Evolutionary conservation across 1,284 basidiomycete species (phyloP), one percentile per base, ranked within the genome.

Genomic region (Cryptococcus deneoformans): DNA sequence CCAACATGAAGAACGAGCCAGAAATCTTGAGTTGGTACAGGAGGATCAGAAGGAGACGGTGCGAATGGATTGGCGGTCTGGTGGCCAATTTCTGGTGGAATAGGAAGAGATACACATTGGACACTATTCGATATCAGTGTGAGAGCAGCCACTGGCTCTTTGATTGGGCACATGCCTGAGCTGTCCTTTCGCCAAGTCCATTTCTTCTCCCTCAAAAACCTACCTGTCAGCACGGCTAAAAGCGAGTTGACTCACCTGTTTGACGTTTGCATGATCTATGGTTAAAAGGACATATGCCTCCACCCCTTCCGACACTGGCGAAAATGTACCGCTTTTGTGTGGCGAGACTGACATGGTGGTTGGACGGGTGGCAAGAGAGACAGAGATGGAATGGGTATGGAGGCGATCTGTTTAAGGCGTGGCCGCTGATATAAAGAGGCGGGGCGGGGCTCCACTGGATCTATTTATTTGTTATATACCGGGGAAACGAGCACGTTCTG

Each of bases 61-160:
- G 70, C 56, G 61, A 78, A 78, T 0, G 77, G 77, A 61, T 78
- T 78, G 50, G 76, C 75, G 9, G 72, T 77, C 60, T 77, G 76
- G 29, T 65, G 58, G 0, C 75, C 74, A 45, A 76, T 70, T 51
- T 73, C 69, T 4, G 66, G 46, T 1, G 75, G 70, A 54, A 76
- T 75, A 36, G 77, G 75, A 2, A 77, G 56, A 0, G 76, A 72
- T 8, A 78, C 67, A 57, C 76, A 77, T 59, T 78, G 73, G 16
- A 78, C 65, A 12, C 76, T 77, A 56, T 8, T 9, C 39, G 12
- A 34, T 44, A 1, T 8, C 12, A 3, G 16, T 9, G 37, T 10
- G 24, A 12, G 24, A 37, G 42, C 16, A 46, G 39, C 16, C 12
- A 24, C 29, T 3, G 24, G 29, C 43, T 34, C 57, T 51, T 14